Evolutionary conservation across 768 basidiomycete species (phyloP).

Genomic region (Hygrocybe punicea): DNA sequence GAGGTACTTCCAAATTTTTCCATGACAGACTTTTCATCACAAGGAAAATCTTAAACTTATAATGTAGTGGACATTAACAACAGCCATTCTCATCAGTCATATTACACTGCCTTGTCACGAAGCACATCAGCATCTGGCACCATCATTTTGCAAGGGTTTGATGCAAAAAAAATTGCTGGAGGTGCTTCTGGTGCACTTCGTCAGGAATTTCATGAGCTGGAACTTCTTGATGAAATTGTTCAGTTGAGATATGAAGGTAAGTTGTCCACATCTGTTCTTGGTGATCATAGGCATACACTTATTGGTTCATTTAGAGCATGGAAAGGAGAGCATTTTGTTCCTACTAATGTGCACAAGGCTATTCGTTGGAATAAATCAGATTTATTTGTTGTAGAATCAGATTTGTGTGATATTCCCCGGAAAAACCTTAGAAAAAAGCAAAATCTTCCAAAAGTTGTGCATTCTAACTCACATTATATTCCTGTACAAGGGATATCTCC

Average conservation of each 20-base stretch:
- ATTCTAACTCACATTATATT: no score
- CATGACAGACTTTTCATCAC: conserved; percentile 16
- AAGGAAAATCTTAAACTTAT: conserved; percentile 19
- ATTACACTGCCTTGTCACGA: no score
- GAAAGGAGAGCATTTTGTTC: conserved; percentile 4
- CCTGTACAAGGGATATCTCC: no score
- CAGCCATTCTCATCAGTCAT: neutral
- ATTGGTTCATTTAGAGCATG: neutral
- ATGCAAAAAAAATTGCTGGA: conserved; percentile 14
- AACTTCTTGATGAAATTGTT: conserved; percentile 22
- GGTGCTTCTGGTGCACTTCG: conserved; percentile 12
- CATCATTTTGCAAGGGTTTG: conserved; percentile 26
- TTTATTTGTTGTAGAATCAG: no score
- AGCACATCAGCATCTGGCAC: conserved; percentile 17
- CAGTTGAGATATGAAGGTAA: conserved; percentile 11
- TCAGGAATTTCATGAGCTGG: conserved; percentile 21
- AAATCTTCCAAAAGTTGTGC: no score
- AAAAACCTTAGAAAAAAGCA: no score
- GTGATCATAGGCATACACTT: neutral
- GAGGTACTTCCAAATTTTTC: no score
- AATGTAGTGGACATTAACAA: conserved; percentile 28
- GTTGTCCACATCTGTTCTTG: conserved; percentile 6
- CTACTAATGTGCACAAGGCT: neutral
- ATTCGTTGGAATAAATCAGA: conserved; percentile 5
- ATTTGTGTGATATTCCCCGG: no score